Evolutionary conservation across 2,329 filamentous ascomycete species (phyloP), one percentile per base, ranked within the genome.

Genomic region (Fusarium buharicum): DNA sequence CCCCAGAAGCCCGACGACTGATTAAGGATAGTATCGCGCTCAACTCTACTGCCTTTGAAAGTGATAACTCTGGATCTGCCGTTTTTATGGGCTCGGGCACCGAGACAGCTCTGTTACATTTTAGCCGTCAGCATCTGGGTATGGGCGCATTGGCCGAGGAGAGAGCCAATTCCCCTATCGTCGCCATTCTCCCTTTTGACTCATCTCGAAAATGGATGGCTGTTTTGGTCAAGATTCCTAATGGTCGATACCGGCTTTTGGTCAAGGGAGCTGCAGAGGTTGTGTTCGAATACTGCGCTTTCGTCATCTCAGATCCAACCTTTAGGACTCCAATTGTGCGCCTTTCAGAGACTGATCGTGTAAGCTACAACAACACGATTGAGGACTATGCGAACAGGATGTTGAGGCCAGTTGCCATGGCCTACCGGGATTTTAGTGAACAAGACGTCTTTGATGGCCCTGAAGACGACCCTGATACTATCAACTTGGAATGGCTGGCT

Each of bases 401-500:
- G 53, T 82, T 94, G 12, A 86, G 91, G 43, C 92, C 90, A 0
- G 92, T 94, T 50, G 90, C 86, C 16, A 81, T 93, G 62, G 82
- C 90, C 5, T 93, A 91, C 74, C 84, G 85, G 40, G 91, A 95
- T 63, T 92, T 90, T 56, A 82, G 87, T 24, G 80, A 79, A 55
- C 90, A 88, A 83, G 90, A 91, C 22, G 82, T 81, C 18, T 83
- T 89, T 48, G 89, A 85, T 10, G 71, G 82, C 28, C 67, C 71
- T 5, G 70, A 70, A 6, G 74, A 77, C 28, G 73, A 76, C 8
- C 72, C 73, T 1, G 72, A 73, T 5, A 59, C 68, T n/a, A 64
- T 75, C 16, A 75, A 77, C 30, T 55, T 78, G 13, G 74, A 77
- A 57, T 76, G 75, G 73, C 50, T 78, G 24, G 74, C 47, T 77